Evolutionary conservation across 257 asterid genomes (phyloP).

Genomic region (Salvia miltiorrhiza): DNA sequence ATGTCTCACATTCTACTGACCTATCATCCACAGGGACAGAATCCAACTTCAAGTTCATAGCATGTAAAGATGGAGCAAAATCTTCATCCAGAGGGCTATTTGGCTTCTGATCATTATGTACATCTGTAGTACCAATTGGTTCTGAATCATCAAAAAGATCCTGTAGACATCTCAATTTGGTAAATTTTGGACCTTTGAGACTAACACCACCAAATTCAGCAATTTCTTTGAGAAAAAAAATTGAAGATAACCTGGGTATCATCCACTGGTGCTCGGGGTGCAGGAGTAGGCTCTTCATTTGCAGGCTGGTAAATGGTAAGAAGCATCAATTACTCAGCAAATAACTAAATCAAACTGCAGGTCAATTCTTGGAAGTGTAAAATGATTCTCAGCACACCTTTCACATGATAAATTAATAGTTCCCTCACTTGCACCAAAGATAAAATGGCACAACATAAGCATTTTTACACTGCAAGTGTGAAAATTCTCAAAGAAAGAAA

Average conservation of each 20-base stretch:
- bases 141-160: constrained; percentile 70
- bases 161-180: constrained; percentile 36
- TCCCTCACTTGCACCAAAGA: not conserved
- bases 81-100: constrained; percentile 49
- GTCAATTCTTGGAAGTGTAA: not conserved
- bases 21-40: constrained; percentile 65
- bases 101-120: constrained; percentile 31
- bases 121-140: constrained; percentile 34
- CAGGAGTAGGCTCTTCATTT: constrained; percentile 43
- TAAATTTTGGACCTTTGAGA: constrained; percentile 20
- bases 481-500: not conserved
- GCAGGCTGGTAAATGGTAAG: constrained; percentile 35
- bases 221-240: constrained; percentile 10
- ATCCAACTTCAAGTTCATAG: constrained; percentile 76
- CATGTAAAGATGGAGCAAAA: constrained; percentile 59
- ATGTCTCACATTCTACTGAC: constrained; percentile 31
- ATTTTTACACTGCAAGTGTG: not conserved
- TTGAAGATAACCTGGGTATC: constrained; percentile 67
- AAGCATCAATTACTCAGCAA: constrained; percentile 6
- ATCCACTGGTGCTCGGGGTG: constrained; percentile 58
- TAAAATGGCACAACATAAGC: constrained; percentile 5
- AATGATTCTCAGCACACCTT: not conserved
- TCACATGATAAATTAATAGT: not conserved
- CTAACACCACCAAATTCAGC: constrained; percentile 13
- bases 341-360: constrained; percentile 13